Evolutionary conservation across 805 yeast genomes (phyloP), one percentile per base, ranked within the genome.

Genomic region (Cyberlindnera meyerae): DNA sequence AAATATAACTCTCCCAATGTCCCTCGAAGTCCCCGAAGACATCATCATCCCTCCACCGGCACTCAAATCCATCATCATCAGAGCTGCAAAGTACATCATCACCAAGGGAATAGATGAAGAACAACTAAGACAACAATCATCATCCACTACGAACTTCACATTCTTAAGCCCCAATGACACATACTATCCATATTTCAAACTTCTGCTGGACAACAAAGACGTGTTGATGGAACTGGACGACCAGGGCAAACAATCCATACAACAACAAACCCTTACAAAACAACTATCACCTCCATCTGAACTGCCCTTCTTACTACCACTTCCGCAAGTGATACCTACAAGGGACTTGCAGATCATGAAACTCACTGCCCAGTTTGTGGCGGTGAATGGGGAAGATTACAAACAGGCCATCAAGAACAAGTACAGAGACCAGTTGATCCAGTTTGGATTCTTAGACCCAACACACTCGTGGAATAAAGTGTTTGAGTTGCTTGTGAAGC

Each of bases 271-370:
- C n/a, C n/a, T n/a, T n/a, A n/a, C n/a, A n/a, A n/a, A n/a, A n/a
- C n/a, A n/a, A n/a, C n/a, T n/a, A n/a, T n/a, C n/a, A n/a, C n/a
- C n/a, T n/a, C n/a, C n/a, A n/a, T n/a, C 27, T 24, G 12, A 24
- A 12, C 6, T 11, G 11, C 14, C 27, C 13, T 24, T 14, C 18
- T 14, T 14, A 8, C 29, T 14, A 14, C 29, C n/a, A 27, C 14
- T 43, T 17, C 51, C 53, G n/a, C n/a, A n/a, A 58, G 56, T 61
- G 48, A 64, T 86, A 3, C 75, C 90, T 0, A 53, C 71, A 1
- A 62, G 69, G 21, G 96, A 88, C 55, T 59, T 82, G 18, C 82
- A 81, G 18, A 65, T 82, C 9, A 70, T 90, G 29, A 82, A 84
- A 54, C 51, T 77, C 3, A 75, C 89, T 1, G 96, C 97, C 0